Base-by-base conservation (phyloP, 352 stramenopile genomes). In the Phytopythium sindhum region DNA sequence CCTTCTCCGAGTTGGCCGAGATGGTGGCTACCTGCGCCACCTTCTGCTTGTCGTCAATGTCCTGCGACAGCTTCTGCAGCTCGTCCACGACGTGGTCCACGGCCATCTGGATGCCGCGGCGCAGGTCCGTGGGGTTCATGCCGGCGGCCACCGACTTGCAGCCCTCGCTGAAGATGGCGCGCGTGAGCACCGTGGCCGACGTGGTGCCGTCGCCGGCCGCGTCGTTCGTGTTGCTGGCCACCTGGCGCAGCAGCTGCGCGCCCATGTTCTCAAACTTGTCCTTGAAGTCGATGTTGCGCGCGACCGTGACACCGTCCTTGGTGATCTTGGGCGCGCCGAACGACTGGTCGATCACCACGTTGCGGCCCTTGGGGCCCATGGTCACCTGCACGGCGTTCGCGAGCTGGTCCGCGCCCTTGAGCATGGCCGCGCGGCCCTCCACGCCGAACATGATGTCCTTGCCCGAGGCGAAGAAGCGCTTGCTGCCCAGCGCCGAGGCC, bases 381-480 rank as follows among this genome's bases (percentile, higher is more conserved):
- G 98, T 99, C 55, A 99, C 97, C 83, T 99, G 96, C 61, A 99
- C 98, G 66, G 97, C 97, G 84, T 99, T 98, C 19, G 98, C 97
- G 61, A 99, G 85, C 70, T 98, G 86, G 84, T 99, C 95, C 4
- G 99, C 98, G 68, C 98, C 98, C 64, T 93, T 97, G 54, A 99
- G 88, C 98, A 99, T 99, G 56, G 95, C 86, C 47, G 97, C 96
- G 56, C 98, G 90, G 65, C 97, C 97, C 65, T 97, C 97, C 31
- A 99, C 96, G 56, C 98, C 97, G 78, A 99, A 99, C 75, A 97
- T 97, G 72, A 99, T 98, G 72, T 99, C 97, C 82, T 99, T 99
- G 65, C 96, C 97, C 50, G 89, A 90, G 23, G 85, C 87, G 31
- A 93, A 94, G 66, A 84, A 79, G 61, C 87, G 87, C 70, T 77